Conservation (phyloP, 2,329 filamentous ascomycete genomes). For the Fusarium sacchari region DNA sequence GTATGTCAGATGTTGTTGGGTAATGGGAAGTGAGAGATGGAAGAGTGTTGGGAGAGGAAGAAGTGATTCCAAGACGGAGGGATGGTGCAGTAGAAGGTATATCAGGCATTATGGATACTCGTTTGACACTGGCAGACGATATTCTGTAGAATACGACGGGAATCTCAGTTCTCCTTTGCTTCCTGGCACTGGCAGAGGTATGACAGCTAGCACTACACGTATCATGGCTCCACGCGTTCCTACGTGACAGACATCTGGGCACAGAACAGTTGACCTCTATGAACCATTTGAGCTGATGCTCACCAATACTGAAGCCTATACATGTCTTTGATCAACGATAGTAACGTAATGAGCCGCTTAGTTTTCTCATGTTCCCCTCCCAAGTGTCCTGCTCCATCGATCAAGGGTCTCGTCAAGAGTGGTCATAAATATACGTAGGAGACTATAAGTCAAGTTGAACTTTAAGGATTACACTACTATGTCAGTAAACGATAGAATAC, state of each 20-base stretch:
- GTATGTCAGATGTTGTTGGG: background rate
- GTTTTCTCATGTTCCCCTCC: background rate
- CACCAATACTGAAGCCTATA: background rate
- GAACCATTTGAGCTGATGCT: background rate
- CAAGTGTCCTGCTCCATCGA: background rate
- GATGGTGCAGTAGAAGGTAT: background rate
- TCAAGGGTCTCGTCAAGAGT: too few relatives aligned
- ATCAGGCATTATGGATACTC: background rate
- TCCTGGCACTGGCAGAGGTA: background rate
- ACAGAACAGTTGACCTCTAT: rapidly evolving
- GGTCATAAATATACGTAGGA: too few relatives aligned
- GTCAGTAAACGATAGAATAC: background rate
- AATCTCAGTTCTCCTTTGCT: rapidly evolving
- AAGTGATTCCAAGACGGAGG: background rate
- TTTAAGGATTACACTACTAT: rapidly evolving
- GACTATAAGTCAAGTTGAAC: background rate
- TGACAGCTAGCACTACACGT: too few relatives aligned
- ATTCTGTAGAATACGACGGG: rapidly evolving
- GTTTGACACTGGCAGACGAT: background rate
- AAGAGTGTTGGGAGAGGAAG: background rate
- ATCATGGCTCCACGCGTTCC: too few relatives aligned
- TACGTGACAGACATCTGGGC: background rate
- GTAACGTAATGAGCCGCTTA: background rate
- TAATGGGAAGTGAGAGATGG: background rate
- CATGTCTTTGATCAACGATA: background rate